Percentiles rank a stretch among this genome's conserved stretches.
Conservation (phyloP, 257 asterid genomes). For the Haberlea rhodopensis region DNA sequence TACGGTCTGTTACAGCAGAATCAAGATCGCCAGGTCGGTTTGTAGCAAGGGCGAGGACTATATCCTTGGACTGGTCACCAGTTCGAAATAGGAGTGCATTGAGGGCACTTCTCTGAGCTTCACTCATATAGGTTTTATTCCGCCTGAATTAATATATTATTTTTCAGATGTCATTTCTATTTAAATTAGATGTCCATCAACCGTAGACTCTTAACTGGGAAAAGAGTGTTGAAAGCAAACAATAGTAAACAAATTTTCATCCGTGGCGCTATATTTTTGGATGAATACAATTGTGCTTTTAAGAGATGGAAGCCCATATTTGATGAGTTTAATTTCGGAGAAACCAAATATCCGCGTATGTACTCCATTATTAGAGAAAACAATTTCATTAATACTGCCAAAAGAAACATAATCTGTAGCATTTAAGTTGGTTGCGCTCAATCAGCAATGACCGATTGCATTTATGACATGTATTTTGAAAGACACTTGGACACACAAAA, state of each 20-base stretch:
- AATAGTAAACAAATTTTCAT: too few species aligned
- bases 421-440: neutral
- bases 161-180: neutral
- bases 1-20: slow-evolving; percentile 92
- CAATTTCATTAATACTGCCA: neutral
- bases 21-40: slow-evolving; percentile 96
- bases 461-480: too few species aligned
- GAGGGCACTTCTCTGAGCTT: slow-evolving; percentile 98
- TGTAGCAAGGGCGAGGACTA: slow-evolving; percentile 93
- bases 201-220: neutral
- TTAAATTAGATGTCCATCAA: neutral
- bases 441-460: neutral
- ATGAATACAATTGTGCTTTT: neutral
- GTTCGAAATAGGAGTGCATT: slow-evolving; percentile 90
- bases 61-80: slow-evolving; percentile 94
- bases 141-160: slow-evolving; percentile 49
- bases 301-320: neutral
- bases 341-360: neutral
- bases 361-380: neutral
- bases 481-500: too few species aligned
- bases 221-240: neutral
- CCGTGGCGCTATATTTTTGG: neutral
- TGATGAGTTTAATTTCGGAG: too few species aligned
- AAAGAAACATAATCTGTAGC: neutral
- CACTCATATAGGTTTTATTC: slow-evolving; percentile 95